Conservation (phyloP, 345 rosid genomes). For the Camelina neglecta region DNA sequence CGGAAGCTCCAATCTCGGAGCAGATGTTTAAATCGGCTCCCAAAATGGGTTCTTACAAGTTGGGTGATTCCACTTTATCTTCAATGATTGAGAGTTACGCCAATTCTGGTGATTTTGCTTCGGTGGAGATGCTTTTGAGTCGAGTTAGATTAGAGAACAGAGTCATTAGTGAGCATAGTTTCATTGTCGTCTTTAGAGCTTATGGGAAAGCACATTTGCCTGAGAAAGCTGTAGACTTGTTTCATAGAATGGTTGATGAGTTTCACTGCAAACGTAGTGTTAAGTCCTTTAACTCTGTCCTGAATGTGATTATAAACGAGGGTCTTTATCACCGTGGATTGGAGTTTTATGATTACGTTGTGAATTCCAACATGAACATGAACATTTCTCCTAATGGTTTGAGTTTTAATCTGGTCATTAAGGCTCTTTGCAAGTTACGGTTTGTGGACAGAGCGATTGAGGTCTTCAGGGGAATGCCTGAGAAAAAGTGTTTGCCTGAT, state of each 20-base stretch:
- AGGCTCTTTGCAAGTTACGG: slow-evolving; percentile 74
- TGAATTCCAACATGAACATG: slow-evolving; percentile 50
- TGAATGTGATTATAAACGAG: slow-evolving; percentile 68
- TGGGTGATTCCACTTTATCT: slow-evolving; percentile 83
- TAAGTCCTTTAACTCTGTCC: slow-evolving; percentile 84
- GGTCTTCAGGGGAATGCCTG: slow-evolving; percentile 74
- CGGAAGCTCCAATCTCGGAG: slow-evolving; percentile 55
- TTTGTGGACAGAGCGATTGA: slow-evolving; percentile 70
- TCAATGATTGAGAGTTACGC: slow-evolving; percentile 68
- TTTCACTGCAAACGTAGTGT: slow-evolving; percentile 76
- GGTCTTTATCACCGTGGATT: slow-evolving; percentile 62
- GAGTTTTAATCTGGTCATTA: slow-evolving; percentile 75
- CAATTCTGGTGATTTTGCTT: slow-evolving; percentile 55
- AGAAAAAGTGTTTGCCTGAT: slow-evolving; percentile 64
- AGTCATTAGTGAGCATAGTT: slow-evolving; percentile 60
- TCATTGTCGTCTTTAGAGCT: slow-evolving; percentile 67
- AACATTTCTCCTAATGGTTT: slow-evolving; percentile 65
- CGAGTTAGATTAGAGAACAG: slow-evolving; percentile 70
- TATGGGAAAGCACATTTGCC: slow-evolving; percentile 74
- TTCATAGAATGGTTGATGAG: slow-evolving; percentile 63
- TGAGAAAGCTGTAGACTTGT: slow-evolving; percentile 66
- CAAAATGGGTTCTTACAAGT: slow-evolving; percentile 65
- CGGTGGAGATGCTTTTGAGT: slow-evolving; percentile 61
- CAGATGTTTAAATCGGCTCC: slow-evolving; percentile 57
- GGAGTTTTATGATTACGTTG: slow-evolving; percentile 66